A percentile compares a stretch with the other conserved stretches of the same genome.
Evolutionary conservation across 1,139 yeast species (phyloP).

Genomic region (Kodamaea suecica): DNA sequence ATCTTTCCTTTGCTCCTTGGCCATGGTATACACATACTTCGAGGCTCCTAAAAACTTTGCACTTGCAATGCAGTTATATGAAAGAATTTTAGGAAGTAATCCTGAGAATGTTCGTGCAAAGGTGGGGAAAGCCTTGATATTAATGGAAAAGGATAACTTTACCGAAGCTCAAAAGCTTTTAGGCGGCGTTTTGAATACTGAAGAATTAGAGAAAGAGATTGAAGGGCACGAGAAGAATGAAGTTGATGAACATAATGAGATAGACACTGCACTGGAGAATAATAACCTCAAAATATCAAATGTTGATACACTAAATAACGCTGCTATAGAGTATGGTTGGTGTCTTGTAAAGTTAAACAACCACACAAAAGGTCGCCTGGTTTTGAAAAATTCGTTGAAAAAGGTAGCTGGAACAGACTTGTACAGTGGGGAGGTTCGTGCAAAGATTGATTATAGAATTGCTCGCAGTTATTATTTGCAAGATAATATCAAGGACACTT

Average conservation of each 20-base stretch:
- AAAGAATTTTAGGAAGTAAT: slow-evolving; percentile 51
- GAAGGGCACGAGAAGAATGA: neutral
- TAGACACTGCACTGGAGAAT: too few species aligned
- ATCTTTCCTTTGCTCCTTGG: slow-evolving; percentile 64
- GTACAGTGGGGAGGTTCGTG: slow-evolving; percentile 52
- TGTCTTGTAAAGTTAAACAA: slow-evolving; percentile 59
- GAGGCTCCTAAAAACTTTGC: slow-evolving; percentile 88
- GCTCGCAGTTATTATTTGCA: slow-evolving; percentile 52
- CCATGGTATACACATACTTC: slow-evolving; percentile 73
- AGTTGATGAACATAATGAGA: too few species aligned
- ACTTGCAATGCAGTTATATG: slow-evolving; percentile 71
- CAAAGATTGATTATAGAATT: slow-evolving; percentile 64
- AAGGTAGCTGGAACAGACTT: slow-evolving; percentile 49
- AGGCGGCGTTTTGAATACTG: slow-evolving; percentile 45
- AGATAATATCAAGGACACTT: slow-evolving; percentile 38
- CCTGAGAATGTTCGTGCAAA: slow-evolving; percentile 58
- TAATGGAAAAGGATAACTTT: slow-evolving; percentile 61
- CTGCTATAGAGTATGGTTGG: slow-evolving; percentile 76
- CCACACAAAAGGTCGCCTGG: slow-evolving; percentile 51
- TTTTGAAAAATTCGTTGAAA: slow-evolving; percentile 43
- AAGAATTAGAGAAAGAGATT: too few species aligned
- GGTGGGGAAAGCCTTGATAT: slow-evolving; percentile 79
- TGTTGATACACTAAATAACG: slow-evolving; percentile 37
- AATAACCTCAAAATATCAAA: too few species aligned
- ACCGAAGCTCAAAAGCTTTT: slow-evolving; percentile 53